These are phyloP conservation scores for Xylaria sp. DNA, from an alignment of 2,329 filamentous ascomycete genomes.

Conservation along the genomic window DNA sequence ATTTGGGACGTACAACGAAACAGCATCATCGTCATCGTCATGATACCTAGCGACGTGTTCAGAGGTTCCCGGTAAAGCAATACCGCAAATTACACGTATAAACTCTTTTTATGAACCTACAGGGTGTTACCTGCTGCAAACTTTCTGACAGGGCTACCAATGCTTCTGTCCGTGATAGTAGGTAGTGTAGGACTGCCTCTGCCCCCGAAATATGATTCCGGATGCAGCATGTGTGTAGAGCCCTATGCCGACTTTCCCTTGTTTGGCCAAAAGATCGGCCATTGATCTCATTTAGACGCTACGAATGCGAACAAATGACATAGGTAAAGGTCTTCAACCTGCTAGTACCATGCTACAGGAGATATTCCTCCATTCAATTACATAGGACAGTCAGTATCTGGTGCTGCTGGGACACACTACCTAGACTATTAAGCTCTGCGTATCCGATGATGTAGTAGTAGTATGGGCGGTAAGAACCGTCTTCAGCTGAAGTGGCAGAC, in stretches of 20 bases:
- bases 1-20: not conserved
- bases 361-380: not conserved
- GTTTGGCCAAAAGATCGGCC: conserved; percentile 3
- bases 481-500: conserved; percentile 1
- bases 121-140: not conserved
- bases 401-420: not conserved
- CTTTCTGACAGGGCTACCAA: not conserved
- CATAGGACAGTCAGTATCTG: not conserved
- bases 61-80: not conserved
- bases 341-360: not conserved
- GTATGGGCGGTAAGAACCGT: conserved; percentile 14
- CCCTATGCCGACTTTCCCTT: conserved; percentile 6
- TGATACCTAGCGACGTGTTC: not conserved
- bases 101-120: no score
- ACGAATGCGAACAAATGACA: not conserved
- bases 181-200: conserved; percentile 1
- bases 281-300: not conserved
- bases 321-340: not conserved
- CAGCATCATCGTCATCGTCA: not conserved
- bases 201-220: not conserved
- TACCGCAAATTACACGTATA: no score
- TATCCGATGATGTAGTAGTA: conserved; percentile 21
- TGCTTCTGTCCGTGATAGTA: conserved; percentile 1
- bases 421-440: conserved; percentile 4
- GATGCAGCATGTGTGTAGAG: not conserved